A percentile compares a stretch with the other conserved stretches of the same genome.
Conservation (phyloP, 2,329 filamentous ascomycete species). For the Paecilomyces niveus region DNA sequence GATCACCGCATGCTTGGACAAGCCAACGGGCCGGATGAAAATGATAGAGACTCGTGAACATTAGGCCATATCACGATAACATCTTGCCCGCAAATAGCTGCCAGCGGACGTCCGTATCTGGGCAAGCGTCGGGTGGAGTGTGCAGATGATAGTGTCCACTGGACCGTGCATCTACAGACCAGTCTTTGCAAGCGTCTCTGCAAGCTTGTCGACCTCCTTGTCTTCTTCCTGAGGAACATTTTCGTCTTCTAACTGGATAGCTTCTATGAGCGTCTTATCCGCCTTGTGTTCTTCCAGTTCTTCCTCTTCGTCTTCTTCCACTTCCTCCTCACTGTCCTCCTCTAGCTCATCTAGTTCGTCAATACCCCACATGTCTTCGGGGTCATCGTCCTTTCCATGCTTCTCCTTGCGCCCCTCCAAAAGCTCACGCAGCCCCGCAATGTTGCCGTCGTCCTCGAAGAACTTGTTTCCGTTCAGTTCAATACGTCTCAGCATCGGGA, state of each 20-base stretch:
- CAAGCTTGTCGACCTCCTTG: slow-evolving; percentile 74
- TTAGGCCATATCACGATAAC: not conserved
- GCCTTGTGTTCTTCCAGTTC: slow-evolving; percentile 49
- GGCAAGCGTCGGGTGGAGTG: not conserved
- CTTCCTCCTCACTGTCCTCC: slow-evolving; percentile 61
- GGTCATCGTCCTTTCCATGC: slow-evolving; percentile 50
- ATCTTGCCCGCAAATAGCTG: not conserved
- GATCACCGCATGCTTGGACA: not conserved
- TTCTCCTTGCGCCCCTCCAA: slow-evolving; percentile 74
- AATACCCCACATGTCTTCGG: slow-evolving; percentile 76
- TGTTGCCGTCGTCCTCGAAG: slow-evolving; percentile 69
- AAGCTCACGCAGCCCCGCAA: slow-evolving; percentile 62
- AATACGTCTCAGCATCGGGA: slow-evolving; percentile 74
- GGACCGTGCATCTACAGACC: slow-evolving; percentile 15
- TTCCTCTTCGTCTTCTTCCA: slow-evolving; percentile 64
- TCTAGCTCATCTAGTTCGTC: slow-evolving; percentile 84
- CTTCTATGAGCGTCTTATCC: slow-evolving; percentile 63
- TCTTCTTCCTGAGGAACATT: slow-evolving; percentile 66
- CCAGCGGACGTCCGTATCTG: not conserved
- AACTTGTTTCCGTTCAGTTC: slow-evolving; percentile 98
- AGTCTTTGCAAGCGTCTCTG: slow-evolving; percentile 68
- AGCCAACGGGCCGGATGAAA: not conserved
- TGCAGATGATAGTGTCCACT: not conserved
- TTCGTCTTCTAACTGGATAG: slow-evolving; percentile 48
- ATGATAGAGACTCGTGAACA: not conserved